Evolutionary conservation across 192 early-diverging fungal genomes (phyloP).

Genomic region (Phycomyces nitens): DNA sequence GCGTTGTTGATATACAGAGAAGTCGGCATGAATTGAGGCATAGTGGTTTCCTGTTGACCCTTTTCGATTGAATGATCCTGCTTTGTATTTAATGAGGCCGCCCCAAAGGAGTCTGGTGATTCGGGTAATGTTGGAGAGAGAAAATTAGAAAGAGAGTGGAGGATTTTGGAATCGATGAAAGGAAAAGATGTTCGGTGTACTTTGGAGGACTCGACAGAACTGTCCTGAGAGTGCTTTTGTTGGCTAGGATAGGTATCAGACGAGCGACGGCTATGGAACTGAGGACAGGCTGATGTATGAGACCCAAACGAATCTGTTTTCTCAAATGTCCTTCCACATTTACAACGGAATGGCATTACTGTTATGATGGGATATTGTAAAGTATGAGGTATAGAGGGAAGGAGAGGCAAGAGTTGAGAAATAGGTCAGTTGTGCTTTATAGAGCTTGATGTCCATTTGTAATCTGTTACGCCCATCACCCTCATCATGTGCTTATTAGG

Average conservation of each 20-base stretch:
- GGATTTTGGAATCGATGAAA: too few relatives aligned
- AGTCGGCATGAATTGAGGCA: not conserved
- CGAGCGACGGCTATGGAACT: conserved; percentile 1
- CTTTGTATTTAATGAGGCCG: too few relatives aligned
- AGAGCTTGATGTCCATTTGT: too few relatives aligned
- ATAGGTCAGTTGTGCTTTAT: too few relatives aligned
- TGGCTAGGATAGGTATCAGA: not conserved
- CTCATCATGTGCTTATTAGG: too few relatives aligned
- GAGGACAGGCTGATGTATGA: conserved; percentile 1
- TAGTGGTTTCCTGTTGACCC: too few relatives aligned
- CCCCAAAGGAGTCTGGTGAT: too few relatives aligned
- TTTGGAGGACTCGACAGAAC: not conserved
- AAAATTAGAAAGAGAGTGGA: not conserved
- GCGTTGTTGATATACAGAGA: not conserved
- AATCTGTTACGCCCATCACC: too few relatives aligned
- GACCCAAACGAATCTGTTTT: conserved; percentile 10
- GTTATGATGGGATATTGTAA: too few relatives aligned
- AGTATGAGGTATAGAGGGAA: too few relatives aligned
- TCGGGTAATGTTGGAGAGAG: conserved; percentile 4
- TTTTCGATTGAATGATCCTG: too few relatives aligned
- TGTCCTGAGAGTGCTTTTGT: not conserved
- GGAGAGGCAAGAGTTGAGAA: too few relatives aligned
- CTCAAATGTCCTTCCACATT: conserved; percentile 13
- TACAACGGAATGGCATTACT: conserved; percentile 9
- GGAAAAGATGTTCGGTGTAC: not conserved